Conservation (phyloP, 2,329 filamentous ascomycete genomes). For the Fusarium denticulatum region DNA sequence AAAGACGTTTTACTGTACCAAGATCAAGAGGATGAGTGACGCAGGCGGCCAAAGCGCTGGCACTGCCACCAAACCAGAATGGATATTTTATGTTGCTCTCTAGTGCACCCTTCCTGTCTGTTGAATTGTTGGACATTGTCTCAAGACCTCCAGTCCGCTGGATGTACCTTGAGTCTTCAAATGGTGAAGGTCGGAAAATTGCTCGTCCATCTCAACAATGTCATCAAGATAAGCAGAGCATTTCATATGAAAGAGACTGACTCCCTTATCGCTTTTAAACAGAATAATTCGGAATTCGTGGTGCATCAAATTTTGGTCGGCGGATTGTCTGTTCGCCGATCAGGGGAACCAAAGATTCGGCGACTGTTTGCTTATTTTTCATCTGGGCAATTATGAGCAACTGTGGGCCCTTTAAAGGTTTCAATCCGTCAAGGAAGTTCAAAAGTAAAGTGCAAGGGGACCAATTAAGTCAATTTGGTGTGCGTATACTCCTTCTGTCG, state of each 20-base stretch:
- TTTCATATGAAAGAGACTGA: rapidly evolving
- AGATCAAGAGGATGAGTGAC: constrained; percentile 95
- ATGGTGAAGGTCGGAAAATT: too few species aligned
- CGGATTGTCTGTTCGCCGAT: background rate
- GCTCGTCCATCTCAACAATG: rapidly evolving
- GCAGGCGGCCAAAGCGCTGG: constrained; percentile 87
- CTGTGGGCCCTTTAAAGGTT: background rate
- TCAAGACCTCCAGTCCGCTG: background rate
- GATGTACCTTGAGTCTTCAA: background rate
- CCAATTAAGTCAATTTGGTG: background rate
- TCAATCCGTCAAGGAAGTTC: too few species aligned
- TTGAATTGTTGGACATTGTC: rapidly evolving
- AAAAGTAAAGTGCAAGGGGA: background rate
- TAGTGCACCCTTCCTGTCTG: rapidly evolving
- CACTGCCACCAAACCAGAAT: constrained; percentile 96
- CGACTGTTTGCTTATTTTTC: background rate
- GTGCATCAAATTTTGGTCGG: background rate
- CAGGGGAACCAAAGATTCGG: background rate
- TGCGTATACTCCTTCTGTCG: too few species aligned
- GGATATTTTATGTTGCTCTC: constrained; percentile 62
- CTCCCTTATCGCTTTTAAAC: rapidly evolving
- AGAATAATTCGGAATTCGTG: rapidly evolving
- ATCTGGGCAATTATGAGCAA: rapidly evolving
- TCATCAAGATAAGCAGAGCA: rapidly evolving
- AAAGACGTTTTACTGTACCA: constrained; percentile 62